Percentiles rank a stretch among this genome's conserved stretches.
phyloP scores from a whole-genome alignment of 192 early-diverging fungal genomes.

The Allomyces arbusculus region DNA sequence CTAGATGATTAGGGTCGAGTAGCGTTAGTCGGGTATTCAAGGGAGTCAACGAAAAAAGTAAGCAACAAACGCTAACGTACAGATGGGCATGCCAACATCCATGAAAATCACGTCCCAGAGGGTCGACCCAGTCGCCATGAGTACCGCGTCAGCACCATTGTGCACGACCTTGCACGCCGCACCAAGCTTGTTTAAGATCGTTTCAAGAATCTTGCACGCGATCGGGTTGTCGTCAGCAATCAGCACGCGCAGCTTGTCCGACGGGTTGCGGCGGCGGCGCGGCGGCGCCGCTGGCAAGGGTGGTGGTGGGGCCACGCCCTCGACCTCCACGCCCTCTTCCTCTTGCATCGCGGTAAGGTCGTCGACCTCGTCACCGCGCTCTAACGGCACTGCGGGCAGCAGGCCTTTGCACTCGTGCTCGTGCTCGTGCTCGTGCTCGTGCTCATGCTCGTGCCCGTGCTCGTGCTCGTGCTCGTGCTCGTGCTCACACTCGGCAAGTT shows the following conservation, averaged over 20 bases:
- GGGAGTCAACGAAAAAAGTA: neutral
- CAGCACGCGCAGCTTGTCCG: slow-evolving; percentile 32
- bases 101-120: slow-evolving; percentile 88
- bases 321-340: too few species aligned
- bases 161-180: slow-evolving; percentile 65
- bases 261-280: neutral
- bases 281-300: slow-evolving; percentile 1
- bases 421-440: too few species aligned
- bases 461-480: too few species aligned
- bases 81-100: slow-evolving; percentile 81
- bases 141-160: slow-evolving; percentile 79
- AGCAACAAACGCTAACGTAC: slow-evolving; percentile 31
- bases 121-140: slow-evolving; percentile 68
- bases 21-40: neutral
- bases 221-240: slow-evolving; percentile 88
- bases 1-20: slow-evolving; percentile 12
- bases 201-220: slow-evolving; percentile 71
- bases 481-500: too few species aligned
- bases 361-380: too few species aligned
- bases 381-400: too few species aligned
- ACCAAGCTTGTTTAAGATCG: slow-evolving; percentile 50
- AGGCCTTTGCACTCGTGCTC: too few species aligned
- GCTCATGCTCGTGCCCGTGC: too few species aligned
- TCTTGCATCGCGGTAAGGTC: too few species aligned
- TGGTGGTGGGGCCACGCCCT: neutral